A percentile compares a stretch with the other conserved stretches of the same genome.
Conservation (phyloP, 2,329 filamentous ascomycete species). For the Fusarium subtropicale region DNA sequence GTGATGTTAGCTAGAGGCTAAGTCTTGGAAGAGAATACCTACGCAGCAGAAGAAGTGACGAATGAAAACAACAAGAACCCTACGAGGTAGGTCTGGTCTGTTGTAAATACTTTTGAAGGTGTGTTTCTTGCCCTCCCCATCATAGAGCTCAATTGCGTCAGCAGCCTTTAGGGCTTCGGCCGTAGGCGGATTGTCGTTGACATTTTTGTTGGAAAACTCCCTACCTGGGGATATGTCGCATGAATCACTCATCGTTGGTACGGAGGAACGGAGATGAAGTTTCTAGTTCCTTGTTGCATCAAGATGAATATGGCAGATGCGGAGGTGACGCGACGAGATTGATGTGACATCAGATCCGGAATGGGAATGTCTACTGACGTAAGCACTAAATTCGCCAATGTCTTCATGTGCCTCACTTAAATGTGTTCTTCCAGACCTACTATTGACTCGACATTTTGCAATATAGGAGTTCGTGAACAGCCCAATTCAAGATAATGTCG, state of each 20-base stretch:
- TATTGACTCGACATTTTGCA: no score
- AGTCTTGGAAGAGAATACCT: accelerated
- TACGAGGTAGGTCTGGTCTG: background rate
- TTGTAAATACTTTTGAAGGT: conserved; percentile 28
- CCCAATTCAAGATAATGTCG: no score
- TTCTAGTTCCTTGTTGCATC: background rate
- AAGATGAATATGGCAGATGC: background rate
- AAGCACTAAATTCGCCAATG: conserved; percentile 2
- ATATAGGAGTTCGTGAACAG: no score
- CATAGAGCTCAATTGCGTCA: conserved; percentile 12
- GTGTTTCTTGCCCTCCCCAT: conserved; percentile 14
- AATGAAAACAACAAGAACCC: conserved; percentile 30
- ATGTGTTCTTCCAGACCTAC: background rate
- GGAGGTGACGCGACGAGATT: background rate
- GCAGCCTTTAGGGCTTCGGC: background rate
- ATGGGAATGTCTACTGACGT: background rate
- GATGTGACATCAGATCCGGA: background rate
- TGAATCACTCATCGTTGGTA: background rate
- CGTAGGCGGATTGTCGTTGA: conserved; percentile 19
- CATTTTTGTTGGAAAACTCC: background rate
- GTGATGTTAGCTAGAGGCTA: background rate
- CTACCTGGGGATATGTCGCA: conserved; percentile 3
- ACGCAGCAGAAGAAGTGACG: conserved; percentile 34
- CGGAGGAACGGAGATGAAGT: accelerated
- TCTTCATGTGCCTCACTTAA: background rate